phyloP scores from a whole-genome alignment of 2,329 filamentous ascomycete genomes.

The Calonectria hawksworthii region DNA sequence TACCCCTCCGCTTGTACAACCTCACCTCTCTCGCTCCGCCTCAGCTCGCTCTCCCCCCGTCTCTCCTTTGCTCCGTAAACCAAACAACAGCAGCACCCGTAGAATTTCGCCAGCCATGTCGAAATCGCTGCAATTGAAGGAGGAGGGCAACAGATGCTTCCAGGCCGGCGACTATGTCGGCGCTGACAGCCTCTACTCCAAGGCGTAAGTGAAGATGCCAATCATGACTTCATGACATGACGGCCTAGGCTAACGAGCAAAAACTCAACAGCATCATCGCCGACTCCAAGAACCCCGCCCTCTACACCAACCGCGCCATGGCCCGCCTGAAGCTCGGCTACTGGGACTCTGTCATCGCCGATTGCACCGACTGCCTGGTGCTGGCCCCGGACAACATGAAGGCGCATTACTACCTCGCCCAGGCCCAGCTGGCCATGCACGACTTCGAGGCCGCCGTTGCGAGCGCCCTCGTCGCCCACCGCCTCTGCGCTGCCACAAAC shows the following conservation, averaged over 20 bases:
- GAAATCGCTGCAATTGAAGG: constrained; percentile 61
- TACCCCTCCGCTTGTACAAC: not conserved
- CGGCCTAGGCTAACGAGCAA: not conserved
- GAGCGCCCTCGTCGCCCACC: constrained; percentile 80
- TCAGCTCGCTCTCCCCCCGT: not conserved
- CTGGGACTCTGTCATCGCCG: constrained; percentile 82
- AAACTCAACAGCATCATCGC: constrained; percentile 74
- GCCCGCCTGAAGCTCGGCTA: constrained; percentile 80
- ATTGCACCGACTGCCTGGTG: constrained; percentile 82
- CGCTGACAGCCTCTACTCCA: constrained; percentile 79
- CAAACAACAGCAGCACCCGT: not conserved
- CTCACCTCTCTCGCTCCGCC: not conserved
- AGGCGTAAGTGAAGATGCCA: constrained; percentile 67
- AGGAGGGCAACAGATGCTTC: constrained; percentile 76
- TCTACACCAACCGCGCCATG: constrained; percentile 93
- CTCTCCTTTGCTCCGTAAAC: not conserved
- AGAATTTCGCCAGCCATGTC: constrained; percentile 46
- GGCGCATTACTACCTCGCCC: constrained; percentile 85
- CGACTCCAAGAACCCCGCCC: constrained; percentile 80
- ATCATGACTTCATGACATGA: constrained; percentile 3
- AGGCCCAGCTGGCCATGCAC: constrained; percentile 81
- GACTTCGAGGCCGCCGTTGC: constrained; percentile 78
- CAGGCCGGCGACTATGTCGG: constrained; percentile 72
- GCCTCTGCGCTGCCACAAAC: constrained; percentile 72
- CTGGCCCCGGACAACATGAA: constrained; percentile 79